A percentile compares a stretch with the other conserved stretches of the same genome.
phyloP scores from a whole-genome alignment of 1,284 basidiomycete species.

The Sporisorium iseilematis-ciliati region DNA sequence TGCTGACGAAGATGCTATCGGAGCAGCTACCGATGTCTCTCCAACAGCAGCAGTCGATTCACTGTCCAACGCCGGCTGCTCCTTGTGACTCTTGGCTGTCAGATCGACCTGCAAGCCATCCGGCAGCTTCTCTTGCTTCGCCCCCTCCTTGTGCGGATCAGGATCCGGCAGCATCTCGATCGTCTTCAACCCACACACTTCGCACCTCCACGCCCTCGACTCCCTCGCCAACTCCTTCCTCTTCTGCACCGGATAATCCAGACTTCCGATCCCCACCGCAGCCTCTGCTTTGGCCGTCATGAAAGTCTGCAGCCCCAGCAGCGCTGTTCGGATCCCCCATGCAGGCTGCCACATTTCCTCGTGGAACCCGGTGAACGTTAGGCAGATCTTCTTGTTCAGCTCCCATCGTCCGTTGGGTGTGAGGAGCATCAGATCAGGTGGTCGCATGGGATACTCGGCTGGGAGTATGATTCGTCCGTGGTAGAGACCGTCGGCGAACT shows the following conservation, averaged over 20 bases:
- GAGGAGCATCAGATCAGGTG: constrained; percentile 91
- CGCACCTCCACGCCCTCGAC: constrained; percentile 51
- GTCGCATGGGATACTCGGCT: constrained; percentile 92
- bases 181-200: constrained; percentile 37
- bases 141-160: constrained; percentile 7
- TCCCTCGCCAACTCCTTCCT: constrained; percentile 75
- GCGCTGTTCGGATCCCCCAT: constrained; percentile 94
- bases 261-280: constrained; percentile 88
- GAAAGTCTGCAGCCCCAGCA: constrained; percentile 70
- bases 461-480: constrained; percentile 92
- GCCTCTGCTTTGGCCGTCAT: constrained; percentile 73
- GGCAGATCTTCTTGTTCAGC: constrained; percentile 86
- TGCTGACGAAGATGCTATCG: neutral
- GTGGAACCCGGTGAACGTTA: constrained; percentile 60
- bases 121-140: constrained; percentile 18
- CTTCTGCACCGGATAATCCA: constrained; percentile 89
- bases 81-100: constrained; percentile 21
- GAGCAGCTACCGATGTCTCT: constrained; percentile 7
- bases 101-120: constrained; percentile 38
- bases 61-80: neutral
- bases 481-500: constrained; percentile 74
- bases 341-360: constrained; percentile 94
- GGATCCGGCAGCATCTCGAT: constrained; percentile 45
- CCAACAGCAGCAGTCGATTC: neutral
- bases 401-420: constrained; percentile 96